phyloP scores from a whole-genome alignment of 1,284 basidiomycete genomes.

The Ustilago tritici region DNA sequence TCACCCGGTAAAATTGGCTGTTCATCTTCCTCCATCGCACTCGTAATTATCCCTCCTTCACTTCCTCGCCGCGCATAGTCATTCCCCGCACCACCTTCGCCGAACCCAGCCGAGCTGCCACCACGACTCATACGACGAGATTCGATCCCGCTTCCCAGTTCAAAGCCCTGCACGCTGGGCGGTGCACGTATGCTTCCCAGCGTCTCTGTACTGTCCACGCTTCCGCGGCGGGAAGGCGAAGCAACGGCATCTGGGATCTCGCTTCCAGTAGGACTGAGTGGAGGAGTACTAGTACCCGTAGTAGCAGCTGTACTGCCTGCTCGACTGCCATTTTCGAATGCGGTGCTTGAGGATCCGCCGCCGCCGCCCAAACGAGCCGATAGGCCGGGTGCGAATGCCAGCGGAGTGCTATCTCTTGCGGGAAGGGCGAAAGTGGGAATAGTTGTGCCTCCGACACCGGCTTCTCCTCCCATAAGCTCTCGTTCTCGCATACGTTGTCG shows the following conservation, averaged over 20 bases:
- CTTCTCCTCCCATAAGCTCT: constrained; percentile 59
- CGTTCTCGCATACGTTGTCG: constrained; percentile 64
- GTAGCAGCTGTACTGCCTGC: constrained; percentile 62
- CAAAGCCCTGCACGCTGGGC: constrained; percentile 48
- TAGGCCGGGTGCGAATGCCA: constrained; percentile 44
- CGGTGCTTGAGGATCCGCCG: constrained; percentile 9
- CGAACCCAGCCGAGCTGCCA: constrained; percentile 42
- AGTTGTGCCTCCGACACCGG: constrained; percentile 59
- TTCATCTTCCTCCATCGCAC: constrained; percentile 48
- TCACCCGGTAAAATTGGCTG: not conserved
- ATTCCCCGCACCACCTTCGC: not conserved
- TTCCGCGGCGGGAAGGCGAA: constrained; percentile 41
- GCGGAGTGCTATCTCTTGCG: constrained; percentile 36
- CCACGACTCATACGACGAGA: constrained; percentile 47
- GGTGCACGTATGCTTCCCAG: constrained; percentile 50
- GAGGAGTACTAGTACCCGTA: constrained; percentile 54
- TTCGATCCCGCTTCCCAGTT: constrained; percentile 39
- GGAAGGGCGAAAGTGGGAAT: constrained; percentile 42
- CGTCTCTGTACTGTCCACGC: constrained; percentile 51
- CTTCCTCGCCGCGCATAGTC: constrained; percentile 22
- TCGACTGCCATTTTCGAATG: constrained; percentile 46
- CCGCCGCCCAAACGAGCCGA: constrained; percentile 40
- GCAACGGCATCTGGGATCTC: constrained; percentile 51
- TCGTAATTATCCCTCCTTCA: constrained; percentile 25
- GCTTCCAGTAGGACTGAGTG: constrained; percentile 42